These are phyloP conservation scores for Darksidea phi DNA, from an alignment of 495 filamentous ascomycete genomes.

Conservation along the genomic window DNA sequence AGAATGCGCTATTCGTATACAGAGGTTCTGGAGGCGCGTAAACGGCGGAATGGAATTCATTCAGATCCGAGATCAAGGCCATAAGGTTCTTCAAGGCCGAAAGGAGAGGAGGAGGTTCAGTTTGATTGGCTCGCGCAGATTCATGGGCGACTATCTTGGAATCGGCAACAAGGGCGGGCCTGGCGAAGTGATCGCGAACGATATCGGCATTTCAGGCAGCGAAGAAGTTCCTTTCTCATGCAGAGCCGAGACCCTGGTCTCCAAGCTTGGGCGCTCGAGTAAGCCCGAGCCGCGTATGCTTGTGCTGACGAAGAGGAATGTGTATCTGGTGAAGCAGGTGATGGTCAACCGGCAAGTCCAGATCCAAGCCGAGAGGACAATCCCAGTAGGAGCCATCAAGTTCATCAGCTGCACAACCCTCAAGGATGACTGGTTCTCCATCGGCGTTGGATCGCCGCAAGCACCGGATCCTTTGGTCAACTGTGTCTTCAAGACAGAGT, in stretches of 20 bases:
- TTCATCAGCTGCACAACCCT: slow-evolving; percentile 73
- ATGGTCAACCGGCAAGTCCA: slow-evolving; percentile 77
- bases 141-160: slow-evolving; percentile 94
- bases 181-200: slow-evolving; percentile 74
- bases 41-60: slow-evolving; percentile 84
- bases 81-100: slow-evolving; percentile 72
- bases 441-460: slow-evolving; percentile 82
- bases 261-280: slow-evolving; percentile 93
- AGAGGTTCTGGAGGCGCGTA: slow-evolving; percentile 90
- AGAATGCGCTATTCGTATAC: slow-evolving; percentile 90
- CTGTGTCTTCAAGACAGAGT: slow-evolving; percentile 95
- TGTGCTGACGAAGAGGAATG: slow-evolving; percentile 78
- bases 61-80: slow-evolving; percentile 85
- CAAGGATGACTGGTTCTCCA: slow-evolving; percentile 94
- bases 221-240: slow-evolving; percentile 86
- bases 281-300: slow-evolving; percentile 85
- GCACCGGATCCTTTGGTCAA: slow-evolving; percentile 88
- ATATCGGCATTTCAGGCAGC: slow-evolving; percentile 61
- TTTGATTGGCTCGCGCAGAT: slow-evolving; percentile 84
- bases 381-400: slow-evolving; percentile 83
- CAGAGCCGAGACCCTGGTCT: slow-evolving; percentile 80
- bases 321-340: slow-evolving; percentile 83
- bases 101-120: slow-evolving; percentile 92
- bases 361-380: slow-evolving; percentile 75
- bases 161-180: slow-evolving; percentile 76